A percentile compares a stretch with the other conserved stretches of the same genome.
Conservation (phyloP, 257 asterid species). For the Solanum medicagineum region DNA sequence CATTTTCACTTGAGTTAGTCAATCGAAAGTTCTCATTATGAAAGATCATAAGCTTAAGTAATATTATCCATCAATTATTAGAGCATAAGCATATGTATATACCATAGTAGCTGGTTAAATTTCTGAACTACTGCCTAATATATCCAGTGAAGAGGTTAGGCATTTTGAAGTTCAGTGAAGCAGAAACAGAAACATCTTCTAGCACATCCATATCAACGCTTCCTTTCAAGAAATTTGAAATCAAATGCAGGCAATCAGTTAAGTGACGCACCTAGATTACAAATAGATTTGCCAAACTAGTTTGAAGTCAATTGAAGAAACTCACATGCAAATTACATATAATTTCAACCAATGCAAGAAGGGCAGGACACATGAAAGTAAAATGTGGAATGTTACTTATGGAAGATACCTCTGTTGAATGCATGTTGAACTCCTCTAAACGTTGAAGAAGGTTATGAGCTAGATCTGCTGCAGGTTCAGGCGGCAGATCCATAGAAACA, state of each 20-base stretch:
- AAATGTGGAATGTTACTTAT: neutral
- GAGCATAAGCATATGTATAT: neutral
- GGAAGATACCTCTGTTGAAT: slow-evolving; percentile 73
- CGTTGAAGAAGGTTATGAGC: slow-evolving; percentile 74
- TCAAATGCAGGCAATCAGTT: neutral
- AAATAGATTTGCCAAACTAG: neutral
- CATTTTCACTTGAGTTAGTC: neutral
- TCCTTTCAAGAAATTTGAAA: neutral
- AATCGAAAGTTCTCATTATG: neutral
- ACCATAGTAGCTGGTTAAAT: neutral
- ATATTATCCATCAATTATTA: neutral
- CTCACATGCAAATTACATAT: neutral
- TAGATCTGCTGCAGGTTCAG: slow-evolving; percentile 83
- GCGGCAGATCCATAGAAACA: slow-evolving; percentile 68
- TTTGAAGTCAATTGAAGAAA: neutral
- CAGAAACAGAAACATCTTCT: neutral
- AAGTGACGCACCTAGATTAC: neutral
- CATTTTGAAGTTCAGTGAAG: neutral
- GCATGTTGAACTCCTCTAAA: slow-evolving; percentile 81
- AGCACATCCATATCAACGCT: neutral
- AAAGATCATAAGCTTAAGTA: neutral
- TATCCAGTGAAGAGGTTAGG: neutral
- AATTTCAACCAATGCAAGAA: neutral
- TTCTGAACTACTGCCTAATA: neutral
- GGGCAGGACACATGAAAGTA: neutral